These are phyloP conservation scores for Fraxinus cuspidata DNA, from an alignment of 257 asterid genomes.

Conservation along the genomic window DNA sequence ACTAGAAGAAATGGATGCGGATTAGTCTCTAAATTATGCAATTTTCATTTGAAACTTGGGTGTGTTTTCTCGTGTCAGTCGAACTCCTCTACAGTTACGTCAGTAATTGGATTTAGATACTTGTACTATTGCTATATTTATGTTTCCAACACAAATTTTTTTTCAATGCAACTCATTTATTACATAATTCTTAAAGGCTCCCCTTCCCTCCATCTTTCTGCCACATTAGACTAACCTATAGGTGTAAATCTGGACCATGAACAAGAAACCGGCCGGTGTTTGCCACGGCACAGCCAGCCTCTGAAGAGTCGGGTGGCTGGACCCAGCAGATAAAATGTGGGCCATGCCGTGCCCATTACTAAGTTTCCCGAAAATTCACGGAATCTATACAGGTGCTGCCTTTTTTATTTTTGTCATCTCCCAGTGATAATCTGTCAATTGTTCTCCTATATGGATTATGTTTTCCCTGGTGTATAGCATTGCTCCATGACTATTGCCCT, in stretches of 20 bases:
- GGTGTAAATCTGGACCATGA: neutral
- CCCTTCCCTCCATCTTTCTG: neutral
- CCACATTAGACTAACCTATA: neutral
- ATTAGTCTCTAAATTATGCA: conserved; percentile 32
- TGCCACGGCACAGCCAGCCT: neutral
- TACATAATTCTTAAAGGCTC: too few species aligned
- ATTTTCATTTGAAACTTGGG: neutral
- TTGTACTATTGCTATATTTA: neutral
- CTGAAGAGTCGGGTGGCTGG: neutral
- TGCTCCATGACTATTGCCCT: neutral
- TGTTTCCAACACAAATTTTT: neutral
- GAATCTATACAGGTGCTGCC: too few species aligned
- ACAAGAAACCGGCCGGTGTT: neutral
- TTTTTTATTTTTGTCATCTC: too few species aligned
- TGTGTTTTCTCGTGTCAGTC: neutral
- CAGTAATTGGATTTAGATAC: neutral
- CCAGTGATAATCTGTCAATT: too few species aligned
- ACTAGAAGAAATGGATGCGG: conserved; percentile 98
- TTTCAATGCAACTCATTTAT: neutral
- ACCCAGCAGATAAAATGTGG: neutral
- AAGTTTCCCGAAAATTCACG: too few species aligned
- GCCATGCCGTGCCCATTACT: neutral
- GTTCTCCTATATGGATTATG: too few species aligned
- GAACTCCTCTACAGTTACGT: neutral
- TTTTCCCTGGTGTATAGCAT: too few species aligned